These are phyloP conservation scores for Pseudozyma pruni DNA, from an alignment of 1,284 basidiomycete genomes.

Conservation along the genomic window DNA sequence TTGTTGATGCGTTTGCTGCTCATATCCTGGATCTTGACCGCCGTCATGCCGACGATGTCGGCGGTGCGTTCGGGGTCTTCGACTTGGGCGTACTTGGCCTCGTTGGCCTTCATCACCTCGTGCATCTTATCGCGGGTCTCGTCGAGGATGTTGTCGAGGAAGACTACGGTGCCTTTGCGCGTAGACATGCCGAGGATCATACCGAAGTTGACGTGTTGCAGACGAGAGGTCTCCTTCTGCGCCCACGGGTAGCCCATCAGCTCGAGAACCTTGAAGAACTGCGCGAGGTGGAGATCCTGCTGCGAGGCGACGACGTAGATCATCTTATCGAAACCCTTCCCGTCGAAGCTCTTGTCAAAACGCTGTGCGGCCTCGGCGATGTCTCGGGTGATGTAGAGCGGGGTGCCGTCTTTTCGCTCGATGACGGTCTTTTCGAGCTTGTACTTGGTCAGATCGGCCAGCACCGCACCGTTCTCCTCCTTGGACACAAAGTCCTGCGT, in stretches of 20 bases:
- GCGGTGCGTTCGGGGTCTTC: conserved; percentile 86
- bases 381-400: conserved; percentile 98
- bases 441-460: conserved; percentile 63
- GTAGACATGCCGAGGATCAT: conserved; percentile 96
- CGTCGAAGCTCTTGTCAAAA: conserved; percentile 72
- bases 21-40: conserved; percentile 99
- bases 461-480: conserved; percentile 64
- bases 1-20: conserved; percentile 95
- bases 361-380: conserved; percentile 93
- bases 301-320: conserved; percentile 95
- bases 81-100: conserved; percentile 88
- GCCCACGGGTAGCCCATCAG: conserved; percentile 92
- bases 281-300: conserved; percentile 90
- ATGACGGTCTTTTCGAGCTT: conserved; percentile 86
- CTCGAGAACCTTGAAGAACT: conserved; percentile 93
- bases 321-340: conserved; percentile 87
- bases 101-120: conserved; percentile 94
- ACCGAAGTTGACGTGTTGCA: conserved; percentile 93
- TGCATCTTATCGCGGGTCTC: conserved; percentile 93
- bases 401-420: conserved; percentile 94
- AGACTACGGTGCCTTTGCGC: conserved; percentile 93
- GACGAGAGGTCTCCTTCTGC: conserved; percentile 70
- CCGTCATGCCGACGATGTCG: conserved; percentile 90
- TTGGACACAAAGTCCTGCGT: conserved; percentile 40
- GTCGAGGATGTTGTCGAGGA: conserved; percentile 91